phyloP scores from a whole-genome alignment of 345 rosid genomes.

The Hirschfeldia incana region DNA sequence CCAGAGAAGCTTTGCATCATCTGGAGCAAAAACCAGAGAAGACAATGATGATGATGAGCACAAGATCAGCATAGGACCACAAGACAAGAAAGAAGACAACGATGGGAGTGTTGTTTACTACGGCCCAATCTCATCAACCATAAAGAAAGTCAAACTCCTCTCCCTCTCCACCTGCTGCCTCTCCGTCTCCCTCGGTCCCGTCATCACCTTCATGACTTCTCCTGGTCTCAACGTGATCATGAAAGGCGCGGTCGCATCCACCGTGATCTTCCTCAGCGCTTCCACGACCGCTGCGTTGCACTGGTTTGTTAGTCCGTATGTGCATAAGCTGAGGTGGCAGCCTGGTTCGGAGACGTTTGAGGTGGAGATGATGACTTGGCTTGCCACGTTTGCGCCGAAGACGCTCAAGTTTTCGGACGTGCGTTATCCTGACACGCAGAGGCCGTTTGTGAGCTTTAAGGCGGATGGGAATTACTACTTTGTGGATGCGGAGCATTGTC shows the following conservation, averaged over 20 bases:
- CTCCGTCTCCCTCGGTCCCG: constrained; percentile 64
- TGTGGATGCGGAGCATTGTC: constrained; percentile 75
- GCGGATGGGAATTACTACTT: constrained; percentile 77
- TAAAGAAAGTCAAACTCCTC: constrained; percentile 89
- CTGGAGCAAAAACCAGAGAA: constrained; percentile 50
- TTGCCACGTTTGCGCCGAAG: constrained; percentile 58
- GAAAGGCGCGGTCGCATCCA: constrained; percentile 87
- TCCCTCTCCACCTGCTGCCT: constrained; percentile 98
- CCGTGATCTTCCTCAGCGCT: constrained; percentile 81
- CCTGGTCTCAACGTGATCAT: constrained; percentile 75
- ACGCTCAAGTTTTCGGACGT: constrained; percentile 83
- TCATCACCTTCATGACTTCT: constrained; percentile 91
- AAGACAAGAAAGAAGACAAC: constrained; percentile 40
- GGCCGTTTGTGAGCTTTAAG: constrained; percentile 90
- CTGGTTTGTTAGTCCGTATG: constrained; percentile 93
- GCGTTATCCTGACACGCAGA: constrained; percentile 65
- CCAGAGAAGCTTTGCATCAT: constrained; percentile 62
- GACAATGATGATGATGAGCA: constrained; percentile 41
- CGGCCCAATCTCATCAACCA: constrained; percentile 84
- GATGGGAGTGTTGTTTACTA: constrained; percentile 54
- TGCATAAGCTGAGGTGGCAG: constrained; percentile 89
- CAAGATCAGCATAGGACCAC: constrained; percentile 87
- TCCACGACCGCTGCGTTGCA: constrained; percentile 74
- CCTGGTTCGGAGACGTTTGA: constrained; percentile 89
- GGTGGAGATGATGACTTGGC: constrained; percentile 95